Percentiles rank a stretch among this genome's conserved stretches.
These are phyloP conservation scores for Micractinium sp. DNA, from an alignment of 139 green algal species.

Conservation along the genomic window DNA sequence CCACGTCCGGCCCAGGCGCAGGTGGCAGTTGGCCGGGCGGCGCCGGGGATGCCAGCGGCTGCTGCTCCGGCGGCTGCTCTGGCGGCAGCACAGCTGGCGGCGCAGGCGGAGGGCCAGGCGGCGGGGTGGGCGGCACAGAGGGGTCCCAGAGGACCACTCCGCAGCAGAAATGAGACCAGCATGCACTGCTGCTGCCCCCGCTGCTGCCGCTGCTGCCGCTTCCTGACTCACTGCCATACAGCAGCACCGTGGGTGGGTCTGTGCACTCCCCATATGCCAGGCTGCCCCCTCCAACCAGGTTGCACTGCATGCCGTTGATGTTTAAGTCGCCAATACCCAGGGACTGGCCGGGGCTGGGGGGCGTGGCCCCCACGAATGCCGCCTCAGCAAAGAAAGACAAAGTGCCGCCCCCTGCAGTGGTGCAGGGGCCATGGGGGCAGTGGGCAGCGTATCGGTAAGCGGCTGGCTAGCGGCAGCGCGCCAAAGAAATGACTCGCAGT, in stretches of 20 bases:
- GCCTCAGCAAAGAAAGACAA: slow-evolving; percentile 29
- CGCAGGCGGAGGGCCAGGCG: neutral
- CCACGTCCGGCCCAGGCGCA: neutral
- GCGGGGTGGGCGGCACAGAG: neutral
- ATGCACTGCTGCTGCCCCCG: neutral
- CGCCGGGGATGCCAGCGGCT: neutral
- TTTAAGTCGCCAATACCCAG: slow-evolving; percentile 29
- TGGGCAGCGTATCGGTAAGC: neutral
- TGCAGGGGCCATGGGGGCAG: neutral
- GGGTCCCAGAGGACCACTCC: slow-evolving; percentile 14
- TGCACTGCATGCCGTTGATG: slow-evolving; percentile 52
- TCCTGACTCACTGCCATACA: neutral
- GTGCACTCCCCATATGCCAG: slow-evolving; percentile 25
- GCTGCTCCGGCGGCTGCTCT: neutral
- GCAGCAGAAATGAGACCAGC: slow-evolving; percentile 42
- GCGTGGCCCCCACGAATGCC: neutral
- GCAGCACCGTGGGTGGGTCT: neutral
- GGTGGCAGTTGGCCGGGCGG: neutral
- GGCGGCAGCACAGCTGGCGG: neutral
- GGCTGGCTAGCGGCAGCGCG: neutral
- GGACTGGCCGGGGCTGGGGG: neutral
- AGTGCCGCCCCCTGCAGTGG: slow-evolving; percentile 25
- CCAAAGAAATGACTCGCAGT: neutral
- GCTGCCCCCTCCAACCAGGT: slow-evolving; percentile 4
- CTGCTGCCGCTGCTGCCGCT: neutral